Conservation (phyloP, 306 rosid species). For the Corylus avellana region DNA sequence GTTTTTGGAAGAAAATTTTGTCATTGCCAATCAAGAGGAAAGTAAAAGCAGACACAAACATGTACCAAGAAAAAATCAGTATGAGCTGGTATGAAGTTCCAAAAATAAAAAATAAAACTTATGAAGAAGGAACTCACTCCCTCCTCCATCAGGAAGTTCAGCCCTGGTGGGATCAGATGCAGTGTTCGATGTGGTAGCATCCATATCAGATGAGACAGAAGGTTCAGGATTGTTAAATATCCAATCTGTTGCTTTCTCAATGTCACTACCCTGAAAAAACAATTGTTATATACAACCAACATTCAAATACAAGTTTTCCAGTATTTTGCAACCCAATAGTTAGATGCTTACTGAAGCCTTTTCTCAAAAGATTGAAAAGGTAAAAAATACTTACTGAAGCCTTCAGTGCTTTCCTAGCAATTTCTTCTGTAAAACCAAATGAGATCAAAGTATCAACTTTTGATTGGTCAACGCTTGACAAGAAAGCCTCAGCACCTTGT, state of each 20-base stretch:
- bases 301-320: slow-evolving; percentile 12
- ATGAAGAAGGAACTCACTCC: slow-evolving; percentile 62
- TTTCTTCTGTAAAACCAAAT: slow-evolving; percentile 88
- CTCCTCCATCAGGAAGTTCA: slow-evolving; percentile 86
- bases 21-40: neutral
- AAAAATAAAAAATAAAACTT: neutral
- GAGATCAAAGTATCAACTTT: slow-evolving; percentile 78
- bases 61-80: neutral
- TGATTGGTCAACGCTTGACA: slow-evolving; percentile 59
- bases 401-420: slow-evolving; percentile 76
- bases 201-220: slow-evolving; percentile 57
- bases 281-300: neutral
- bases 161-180: slow-evolving; percentile 38
- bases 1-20: neutral
- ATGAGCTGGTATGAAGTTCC: neutral
- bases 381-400: slow-evolving; percentile 60
- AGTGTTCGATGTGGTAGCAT: slow-evolving; percentile 59
- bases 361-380: neutral
- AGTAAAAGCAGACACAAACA: neutral
- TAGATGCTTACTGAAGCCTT: neutral
- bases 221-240: slow-evolving; percentile 85
- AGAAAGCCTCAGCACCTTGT: slow-evolving; percentile 21
- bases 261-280: slow-evolving; percentile 72
- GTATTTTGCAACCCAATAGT: neutral
- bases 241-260: slow-evolving; percentile 99